Evolutionary conservation across 192 early-diverging fungal species (phyloP).

Genomic region (Dimargaris xerosporica): DNA sequence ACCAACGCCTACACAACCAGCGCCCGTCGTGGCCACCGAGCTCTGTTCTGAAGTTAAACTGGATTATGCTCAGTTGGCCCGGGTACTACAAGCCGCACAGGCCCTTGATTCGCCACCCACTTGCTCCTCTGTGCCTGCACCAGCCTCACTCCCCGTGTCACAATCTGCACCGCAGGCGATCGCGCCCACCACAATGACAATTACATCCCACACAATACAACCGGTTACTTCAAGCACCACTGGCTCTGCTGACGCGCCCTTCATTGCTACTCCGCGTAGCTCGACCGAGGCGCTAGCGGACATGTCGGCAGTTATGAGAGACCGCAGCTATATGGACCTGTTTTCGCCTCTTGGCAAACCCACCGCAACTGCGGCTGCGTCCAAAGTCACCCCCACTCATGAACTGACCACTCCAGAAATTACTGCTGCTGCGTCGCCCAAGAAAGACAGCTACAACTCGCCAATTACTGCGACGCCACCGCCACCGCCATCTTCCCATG

Average conservation of each 20-base stretch:
- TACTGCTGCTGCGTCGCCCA: neutral
- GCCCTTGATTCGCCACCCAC: neutral
- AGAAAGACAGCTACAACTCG: neutral
- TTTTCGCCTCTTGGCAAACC: conserved; percentile 7
- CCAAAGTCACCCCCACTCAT: neutral
- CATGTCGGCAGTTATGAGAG: neutral
- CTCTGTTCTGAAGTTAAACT: neutral
- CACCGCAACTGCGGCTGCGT: neutral
- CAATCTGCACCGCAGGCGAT: neutral
- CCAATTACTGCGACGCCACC: neutral
- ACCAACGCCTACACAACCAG: neutral
- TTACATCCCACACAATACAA: neutral
- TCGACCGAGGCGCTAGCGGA: neutral
- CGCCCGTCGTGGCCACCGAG: neutral
- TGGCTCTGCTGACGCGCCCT: neutral
- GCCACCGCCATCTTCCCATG: neutral
- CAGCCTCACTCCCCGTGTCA: too few species aligned
- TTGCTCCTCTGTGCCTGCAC: neutral
- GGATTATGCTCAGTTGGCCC: neutral
- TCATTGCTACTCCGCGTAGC: neutral
- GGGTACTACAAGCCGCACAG: neutral
- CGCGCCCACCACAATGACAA: neutral
- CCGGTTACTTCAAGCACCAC: neutral
- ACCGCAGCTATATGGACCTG: conserved; percentile 8
- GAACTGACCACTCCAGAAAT: neutral